Evolutionary conservation across 768 basidiomycete species (phyloP), one percentile per base, ranked within the genome.

Genomic region (Lentinula sp.): DNA sequence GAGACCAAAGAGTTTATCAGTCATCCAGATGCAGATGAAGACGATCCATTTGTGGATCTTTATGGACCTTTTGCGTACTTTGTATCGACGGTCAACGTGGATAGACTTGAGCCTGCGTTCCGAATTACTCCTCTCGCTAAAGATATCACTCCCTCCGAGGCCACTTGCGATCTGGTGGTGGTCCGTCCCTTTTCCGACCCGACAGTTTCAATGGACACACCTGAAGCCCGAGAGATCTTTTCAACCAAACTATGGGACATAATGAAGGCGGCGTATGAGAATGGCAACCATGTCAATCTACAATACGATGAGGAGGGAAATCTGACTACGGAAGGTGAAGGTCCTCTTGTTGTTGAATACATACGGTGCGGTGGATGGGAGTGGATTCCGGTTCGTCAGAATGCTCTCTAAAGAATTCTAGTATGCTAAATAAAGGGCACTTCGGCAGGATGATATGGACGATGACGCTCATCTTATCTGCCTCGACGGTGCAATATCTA

Each of bases 11-110:
- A 70, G 3, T 89, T 93, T 67, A 69, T 83, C 15, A 59, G 70
- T 1, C 73, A 77, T 65, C 71, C 73, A 2, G 70, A 74, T 13
- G 72, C 72, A 9, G 61, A 69, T 57, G 64, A 72, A 45, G 69
- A 71, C 16, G 66, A 72, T 43, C 70, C 76, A 1, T 67, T 74
- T n/a, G 69, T 84, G 11, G 75, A 79, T 40, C 63, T 93, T 9
- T 66, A 78, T 2, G 95, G 93, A 2, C 93, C 93, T 4, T 97
- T 95, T 68, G 78, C 81, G 31, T 98, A 98, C 73, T 91, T 97
- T 70, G 73, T 95, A 28, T 84, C 89, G 8, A 88, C 90, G 0
- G 79, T 89, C 57, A 91, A 93, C 63, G 90, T 90, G 46, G 91
- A 93, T 72, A 81, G 96, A 11, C 77, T 98, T 64, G 96, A 98